Evolutionary conservation across 2,329 filamentous ascomycete species (phyloP).

Genomic region (Aspergillus proliferans): DNA sequence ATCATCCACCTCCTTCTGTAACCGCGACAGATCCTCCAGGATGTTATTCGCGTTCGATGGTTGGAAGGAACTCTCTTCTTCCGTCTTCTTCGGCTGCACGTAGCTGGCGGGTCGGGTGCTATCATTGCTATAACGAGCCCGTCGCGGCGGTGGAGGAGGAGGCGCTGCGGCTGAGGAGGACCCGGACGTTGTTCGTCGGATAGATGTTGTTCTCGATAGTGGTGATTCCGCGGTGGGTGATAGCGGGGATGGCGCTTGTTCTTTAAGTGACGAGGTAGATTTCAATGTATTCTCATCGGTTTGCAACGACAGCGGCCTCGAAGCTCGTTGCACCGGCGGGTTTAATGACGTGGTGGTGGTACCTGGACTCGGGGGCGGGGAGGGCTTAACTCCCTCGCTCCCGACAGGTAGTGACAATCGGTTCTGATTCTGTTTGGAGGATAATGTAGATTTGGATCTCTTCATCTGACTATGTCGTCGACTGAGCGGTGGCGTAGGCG

Average conservation of each 20-base stretch:
- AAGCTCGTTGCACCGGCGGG: conserved; percentile 11
- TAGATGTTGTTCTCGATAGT: conserved; percentile 9
- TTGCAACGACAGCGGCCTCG: conserved; percentile 1
- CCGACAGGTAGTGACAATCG: conserved; percentile 38
- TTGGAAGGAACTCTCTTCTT: conserved; percentile 19
- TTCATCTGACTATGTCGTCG: conserved; percentile 44
- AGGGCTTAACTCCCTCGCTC: conserved; percentile 37
- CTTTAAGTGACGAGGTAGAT: conserved; percentile 1
- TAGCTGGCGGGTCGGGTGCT: conserved; percentile 11
- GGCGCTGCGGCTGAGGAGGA: conserved; percentile 3
- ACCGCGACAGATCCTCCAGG: conserved; percentile 62
- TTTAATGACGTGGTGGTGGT: conserved; percentile 22
- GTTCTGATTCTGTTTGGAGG: conserved; percentile 23
- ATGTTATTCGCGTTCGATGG: conserved; percentile 52
- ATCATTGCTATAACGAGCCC: conserved; percentile 37
- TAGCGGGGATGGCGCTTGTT: background rate
- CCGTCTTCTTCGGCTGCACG: conserved; percentile 13
- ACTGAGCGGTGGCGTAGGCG: conserved; percentile 45
- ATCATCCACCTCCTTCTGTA: conserved; percentile 71
- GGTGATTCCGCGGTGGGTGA: background rate
- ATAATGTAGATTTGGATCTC: conserved; percentile 28
- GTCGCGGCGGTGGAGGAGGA: conserved; percentile 41
- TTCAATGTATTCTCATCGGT: conserved; percentile 10
- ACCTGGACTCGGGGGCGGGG: conserved; percentile 22
- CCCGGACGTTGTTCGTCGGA: background rate